Percentiles rank a stretch among this genome's conserved stretches.
phyloP scores from a whole-genome alignment of 441 rosid genomes.

The Bruguiera hainesii region DNA sequence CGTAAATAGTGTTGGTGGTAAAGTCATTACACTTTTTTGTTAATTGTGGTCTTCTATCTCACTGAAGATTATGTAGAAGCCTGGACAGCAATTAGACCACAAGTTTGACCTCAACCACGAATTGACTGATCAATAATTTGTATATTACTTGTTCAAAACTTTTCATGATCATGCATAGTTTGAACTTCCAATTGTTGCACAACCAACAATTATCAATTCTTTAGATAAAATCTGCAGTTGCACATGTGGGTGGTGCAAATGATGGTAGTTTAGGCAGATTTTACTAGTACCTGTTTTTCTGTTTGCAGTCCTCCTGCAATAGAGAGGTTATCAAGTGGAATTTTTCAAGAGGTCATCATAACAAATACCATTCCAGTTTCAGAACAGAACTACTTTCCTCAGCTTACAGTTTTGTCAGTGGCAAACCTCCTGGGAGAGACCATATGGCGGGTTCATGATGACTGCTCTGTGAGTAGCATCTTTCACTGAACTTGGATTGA shows the following conservation, averaged over 20 bases:
- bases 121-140: not conserved
- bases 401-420: conserved; percentile 82
- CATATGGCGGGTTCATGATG: conserved; percentile 96
- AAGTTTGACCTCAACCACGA: not conserved
- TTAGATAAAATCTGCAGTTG: not conserved
- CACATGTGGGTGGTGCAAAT: not conserved
- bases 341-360: conserved; percentile 93
- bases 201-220: not conserved
- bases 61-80: not conserved
- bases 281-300: conserved; percentile 6
- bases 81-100: not conserved
- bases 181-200: not conserved
- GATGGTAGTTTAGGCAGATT: conserved; percentile 4
- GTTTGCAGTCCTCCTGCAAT: conserved; percentile 85
- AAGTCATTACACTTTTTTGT: not conserved
- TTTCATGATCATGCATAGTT: not conserved
- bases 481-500: conserved; percentile 28
- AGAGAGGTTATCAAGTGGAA: conserved; percentile 83
- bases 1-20: not conserved
- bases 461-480: conserved; percentile 73
- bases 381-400: conserved; percentile 82
- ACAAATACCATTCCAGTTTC: conserved; percentile 87
- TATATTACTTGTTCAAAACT: not conserved
- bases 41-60: not conserved
- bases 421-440: conserved; percentile 96